A percentile compares a stretch with the other conserved stretches of the same genome.
Evolutionary conservation across 805 yeast species (phyloP).

Genomic region (Kregervanrija pseudodelftensis): DNA sequence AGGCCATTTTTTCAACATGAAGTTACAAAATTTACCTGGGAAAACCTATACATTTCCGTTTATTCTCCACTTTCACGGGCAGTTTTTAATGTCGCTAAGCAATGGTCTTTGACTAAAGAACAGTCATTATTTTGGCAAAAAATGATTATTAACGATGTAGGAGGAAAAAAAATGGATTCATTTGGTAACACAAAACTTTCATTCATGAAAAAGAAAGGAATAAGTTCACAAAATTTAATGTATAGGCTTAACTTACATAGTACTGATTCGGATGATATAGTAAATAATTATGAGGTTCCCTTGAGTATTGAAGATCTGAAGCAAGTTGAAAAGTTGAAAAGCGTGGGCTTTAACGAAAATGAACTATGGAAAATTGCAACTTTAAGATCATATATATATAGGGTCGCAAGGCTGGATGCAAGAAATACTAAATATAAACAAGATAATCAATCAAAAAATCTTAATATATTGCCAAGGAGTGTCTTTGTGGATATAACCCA

Average conservation of each 20-base stretch:
- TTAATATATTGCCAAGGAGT: slow-evolving; percentile 39
- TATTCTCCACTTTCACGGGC: slow-evolving; percentile 61
- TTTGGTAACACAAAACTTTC: slow-evolving; percentile 38
- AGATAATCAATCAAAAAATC: neutral
- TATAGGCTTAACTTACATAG: slow-evolving; percentile 15
- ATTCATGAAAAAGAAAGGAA: slow-evolving; percentile 22
- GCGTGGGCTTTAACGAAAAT: slow-evolving; percentile 64
- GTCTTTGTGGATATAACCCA: slow-evolving; percentile 41
- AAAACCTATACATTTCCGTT: slow-evolving; percentile 57
- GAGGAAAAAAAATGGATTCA: slow-evolving; percentile 27
- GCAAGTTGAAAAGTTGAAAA: slow-evolving; percentile 65
- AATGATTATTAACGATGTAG: slow-evolving; percentile 10
- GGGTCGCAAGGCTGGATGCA: slow-evolving; percentile 37
- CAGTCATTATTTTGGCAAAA: slow-evolving; percentile 79
- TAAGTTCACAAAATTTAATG: slow-evolving; percentile 9
- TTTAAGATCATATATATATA: slow-evolving; percentile 58
- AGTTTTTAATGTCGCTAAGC: slow-evolving; percentile 53
- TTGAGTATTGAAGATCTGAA: slow-evolving; percentile 58
- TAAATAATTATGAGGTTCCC: slow-evolving; percentile 39
- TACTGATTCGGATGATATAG: slow-evolving; percentile 27
- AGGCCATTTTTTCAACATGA: slow-evolving; percentile 75
- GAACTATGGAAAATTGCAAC: slow-evolving; percentile 82
- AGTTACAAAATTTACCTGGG: slow-evolving; percentile 59
- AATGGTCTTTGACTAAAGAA: slow-evolving; percentile 65
- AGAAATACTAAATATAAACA: neutral